Conservation (phyloP, 768 basidiomycete species). For the Dacryopinax primogenitus region DNA sequence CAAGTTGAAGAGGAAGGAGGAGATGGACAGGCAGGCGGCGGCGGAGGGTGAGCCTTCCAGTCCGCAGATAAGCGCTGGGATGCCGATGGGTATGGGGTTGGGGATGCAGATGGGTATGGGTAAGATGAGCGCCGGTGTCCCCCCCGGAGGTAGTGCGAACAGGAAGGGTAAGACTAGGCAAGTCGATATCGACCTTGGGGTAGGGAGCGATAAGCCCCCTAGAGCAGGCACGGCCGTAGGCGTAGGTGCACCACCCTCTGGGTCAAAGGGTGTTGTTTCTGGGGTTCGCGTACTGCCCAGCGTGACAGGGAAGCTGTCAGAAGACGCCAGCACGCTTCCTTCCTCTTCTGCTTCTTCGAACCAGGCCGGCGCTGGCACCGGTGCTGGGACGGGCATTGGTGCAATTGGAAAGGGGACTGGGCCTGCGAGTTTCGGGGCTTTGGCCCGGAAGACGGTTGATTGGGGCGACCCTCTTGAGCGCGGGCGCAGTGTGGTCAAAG, state of each 20-base stretch:
- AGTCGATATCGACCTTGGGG: neutral
- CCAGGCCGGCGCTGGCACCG: too few species aligned
- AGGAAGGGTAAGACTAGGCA: neutral
- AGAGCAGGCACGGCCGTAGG: conserved; percentile 2
- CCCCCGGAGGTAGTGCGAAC: neutral
- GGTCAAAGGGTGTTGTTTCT: neutral
- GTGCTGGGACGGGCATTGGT: too few species aligned
- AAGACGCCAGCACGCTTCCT: conserved; percentile 5
- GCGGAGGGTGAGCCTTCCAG: conserved; percentile 14
- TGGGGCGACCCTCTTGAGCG: conserved; percentile 30
- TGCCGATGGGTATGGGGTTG: conserved; percentile 11
- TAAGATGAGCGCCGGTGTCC: conserved; percentile 17
- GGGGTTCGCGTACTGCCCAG: neutral
- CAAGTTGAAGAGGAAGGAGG: conserved; percentile 78
- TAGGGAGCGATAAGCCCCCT: too few species aligned
- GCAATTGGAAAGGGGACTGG: too few species aligned
- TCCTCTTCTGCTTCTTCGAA: neutral
- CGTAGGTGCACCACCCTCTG: too few species aligned
- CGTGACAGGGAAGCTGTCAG: conserved; percentile 1
- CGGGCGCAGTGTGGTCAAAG: conserved; percentile 67
- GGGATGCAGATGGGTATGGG: conserved; percentile 17
- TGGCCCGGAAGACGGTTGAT: conserved; percentile 4
- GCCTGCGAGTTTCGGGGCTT: neutral
- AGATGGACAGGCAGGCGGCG: conserved; percentile 41
- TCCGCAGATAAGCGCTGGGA: too few species aligned